Base-by-base conservation (phyloP, 768 basidiomycete species). In the Mycena floridula region DNA sequence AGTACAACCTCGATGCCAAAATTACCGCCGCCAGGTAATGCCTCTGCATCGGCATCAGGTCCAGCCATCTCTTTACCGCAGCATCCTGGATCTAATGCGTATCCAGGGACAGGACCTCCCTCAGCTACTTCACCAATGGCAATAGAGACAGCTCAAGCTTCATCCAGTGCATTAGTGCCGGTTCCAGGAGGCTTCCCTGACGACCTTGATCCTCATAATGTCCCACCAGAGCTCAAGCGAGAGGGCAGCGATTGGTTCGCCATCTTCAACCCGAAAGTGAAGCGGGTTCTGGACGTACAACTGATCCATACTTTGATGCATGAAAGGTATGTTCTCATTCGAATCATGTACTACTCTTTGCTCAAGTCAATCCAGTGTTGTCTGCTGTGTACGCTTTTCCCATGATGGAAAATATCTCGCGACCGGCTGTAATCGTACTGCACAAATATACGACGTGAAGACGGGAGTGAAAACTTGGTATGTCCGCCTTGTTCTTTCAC, bases 361-460 rank as follows among this genome's bases (percentile, higher is more conserved):
- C 20, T 25, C 25, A 3, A 40, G 23, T 43, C 43, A 7, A 38
- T 26, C 0, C 43, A 75, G 75, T 53, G 73, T 75, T 7, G 75
- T 77, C 3, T 98, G 95, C 62, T 97, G 93, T 59, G 93, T 97
- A 7, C 79, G 86, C 44, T 96, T 98, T 64, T 95, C 92, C 12
- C 81, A 85, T 18, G 93, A 98, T 58, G 95, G 95, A 15, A 90
- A 88, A 61, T 89, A 73, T 54, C 76, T 98, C 36, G 95, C 94
- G 23, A 96, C 94, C 9, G 95, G 94, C 11, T 98, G 94, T 66
- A 98, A 98, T 66, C 76, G 90, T 32, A 90, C 91, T 0, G 91
- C 93, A 16, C 93, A 96, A 63, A 93, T 98, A 45, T 97, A 89
- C 60, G 91, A 97, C 59, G 87, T 86, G 22, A 87, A 87, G 65